A percentile compares a stretch with the other conserved stretches of the same genome.
Evolutionary conservation across 176 grass and related monocot species (phyloP).

Genomic region (Areca catechu): DNA sequence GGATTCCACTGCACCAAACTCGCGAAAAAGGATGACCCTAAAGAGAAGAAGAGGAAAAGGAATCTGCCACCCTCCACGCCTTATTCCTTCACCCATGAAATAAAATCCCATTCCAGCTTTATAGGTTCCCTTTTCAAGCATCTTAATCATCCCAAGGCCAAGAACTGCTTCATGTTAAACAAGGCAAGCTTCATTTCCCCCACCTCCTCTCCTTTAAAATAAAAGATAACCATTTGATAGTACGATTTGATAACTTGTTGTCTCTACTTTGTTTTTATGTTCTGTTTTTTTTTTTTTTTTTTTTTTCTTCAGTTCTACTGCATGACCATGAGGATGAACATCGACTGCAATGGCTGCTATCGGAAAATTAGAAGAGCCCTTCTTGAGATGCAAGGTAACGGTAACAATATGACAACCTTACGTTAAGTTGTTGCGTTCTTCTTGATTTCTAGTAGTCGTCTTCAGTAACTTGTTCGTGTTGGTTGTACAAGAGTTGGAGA

Average conservation of each 20-base stretch:
- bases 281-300: no score
- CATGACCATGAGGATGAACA: slow-evolving; percentile 87
- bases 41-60: slow-evolving; percentile 16
- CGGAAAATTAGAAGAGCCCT: slow-evolving; percentile 66
- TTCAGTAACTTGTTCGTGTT: background rate
- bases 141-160: background rate
- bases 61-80: slow-evolving; percentile 17
- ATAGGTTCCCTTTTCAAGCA: slow-evolving; percentile 22
- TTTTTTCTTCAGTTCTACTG: slow-evolving; percentile 28
- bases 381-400: slow-evolving; percentile 74
- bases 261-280: background rate
- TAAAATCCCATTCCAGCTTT: slow-evolving; percentile 24
- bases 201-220: background rate
- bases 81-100: slow-evolving; percentile 22
- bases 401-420: no score
- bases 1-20: slow-evolving; percentile 22
- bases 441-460: background rate
- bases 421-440: background rate
- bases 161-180: slow-evolving; percentile 20
- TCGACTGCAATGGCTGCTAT: slow-evolving; percentile 95
- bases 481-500: slow-evolving; percentile 52
- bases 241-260: background rate
- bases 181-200: slow-evolving; percentile 34
- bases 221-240: no score
- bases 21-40: slow-evolving; percentile 7